Base-by-base conservation (phyloP, 2,329 filamentous ascomycete genomes). In the Mollisia scopiformis region DNA sequence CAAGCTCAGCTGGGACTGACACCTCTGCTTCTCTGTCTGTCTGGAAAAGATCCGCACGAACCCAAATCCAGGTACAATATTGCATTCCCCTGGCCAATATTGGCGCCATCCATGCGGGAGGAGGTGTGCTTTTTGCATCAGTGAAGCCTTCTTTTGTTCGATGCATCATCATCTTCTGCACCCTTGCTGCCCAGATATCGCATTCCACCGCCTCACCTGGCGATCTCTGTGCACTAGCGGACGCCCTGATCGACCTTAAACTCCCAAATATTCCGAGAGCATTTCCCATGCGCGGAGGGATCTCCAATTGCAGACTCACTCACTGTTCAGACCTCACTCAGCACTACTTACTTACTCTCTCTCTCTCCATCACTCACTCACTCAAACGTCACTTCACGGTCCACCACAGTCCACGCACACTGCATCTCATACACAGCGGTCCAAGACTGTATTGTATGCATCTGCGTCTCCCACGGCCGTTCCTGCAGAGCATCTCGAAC, bases 171-270 rank as follows among this genome's bases (percentile, higher is more conserved):
- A 23, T 53, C 31, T 10, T 13, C 31, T 55, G 23, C 19, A 30
- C 37, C 59, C 39, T 41, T n/a, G 31, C 51, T 54, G 25, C 51
- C 63, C 64, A 66, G 30, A 64, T 62, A 56, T 66, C 61, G 59
- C 55, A 64, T 63, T 67, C 65, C 56, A 66, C 64, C 66, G 68
- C 65, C 65, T 61, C 62, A 64, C 62, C 55, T 58, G 66, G 61
- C 65, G 63, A 69, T 69, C 68, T 55, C 41, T 61, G n/a, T 33
- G 49, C 39, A 57, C 53, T 69, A 68, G 67, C 63, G 62, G 56
- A 64, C 54, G 60, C 66, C 62, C 60, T n/a, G 67, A 68, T 67
- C 64, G 51, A 59, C 57, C 55, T 58, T 61, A 37, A 56, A 62
- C 54, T 31, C 59, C 33, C n/a, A n/a, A 25, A 28, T 47, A 25